These are phyloP conservation scores for Aschersonia sp. DNA, from an alignment of 2,329 filamentous ascomycete species.

Conservation along the genomic window DNA sequence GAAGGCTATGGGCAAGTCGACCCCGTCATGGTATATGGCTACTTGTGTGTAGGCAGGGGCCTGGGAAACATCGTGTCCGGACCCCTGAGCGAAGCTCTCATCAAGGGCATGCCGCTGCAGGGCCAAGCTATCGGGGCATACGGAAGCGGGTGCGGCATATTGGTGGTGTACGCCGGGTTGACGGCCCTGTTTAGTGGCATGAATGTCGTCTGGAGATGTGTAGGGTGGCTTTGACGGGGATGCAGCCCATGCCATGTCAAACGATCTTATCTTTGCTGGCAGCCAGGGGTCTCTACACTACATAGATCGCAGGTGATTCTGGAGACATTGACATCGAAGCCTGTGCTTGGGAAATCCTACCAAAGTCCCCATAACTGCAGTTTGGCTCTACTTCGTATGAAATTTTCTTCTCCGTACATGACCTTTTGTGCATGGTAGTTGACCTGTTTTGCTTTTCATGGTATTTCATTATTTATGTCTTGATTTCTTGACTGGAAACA, in stretches of 20 bases:
- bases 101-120: conserved; percentile 26
- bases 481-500: no score
- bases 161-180: conserved; percentile 40
- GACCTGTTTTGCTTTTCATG: no score
- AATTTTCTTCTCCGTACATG: no score
- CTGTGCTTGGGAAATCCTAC: no score
- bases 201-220: background rate
- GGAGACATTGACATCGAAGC: no score
- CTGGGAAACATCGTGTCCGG: conserved; percentile 42
- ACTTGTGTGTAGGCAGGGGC: conserved; percentile 39
- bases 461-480: no score
- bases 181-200: background rate
- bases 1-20: conserved; percentile 11
- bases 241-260: background rate
- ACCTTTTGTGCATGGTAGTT: no score
- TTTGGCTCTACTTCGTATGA: no score
- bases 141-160: conserved; percentile 33
- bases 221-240: background rate
- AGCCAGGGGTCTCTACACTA: no score
- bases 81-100: conserved; percentile 34
- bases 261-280: background rate
- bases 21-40: conserved; percentile 36
- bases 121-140: conserved; percentile 26
- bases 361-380: no score
- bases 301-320: no score